Percentiles rank a stretch among this genome's conserved stretches.
Evolutionary conservation across 2,329 filamentous ascomycete genomes (phyloP).

Genomic region (Penicillium sp.): DNA sequence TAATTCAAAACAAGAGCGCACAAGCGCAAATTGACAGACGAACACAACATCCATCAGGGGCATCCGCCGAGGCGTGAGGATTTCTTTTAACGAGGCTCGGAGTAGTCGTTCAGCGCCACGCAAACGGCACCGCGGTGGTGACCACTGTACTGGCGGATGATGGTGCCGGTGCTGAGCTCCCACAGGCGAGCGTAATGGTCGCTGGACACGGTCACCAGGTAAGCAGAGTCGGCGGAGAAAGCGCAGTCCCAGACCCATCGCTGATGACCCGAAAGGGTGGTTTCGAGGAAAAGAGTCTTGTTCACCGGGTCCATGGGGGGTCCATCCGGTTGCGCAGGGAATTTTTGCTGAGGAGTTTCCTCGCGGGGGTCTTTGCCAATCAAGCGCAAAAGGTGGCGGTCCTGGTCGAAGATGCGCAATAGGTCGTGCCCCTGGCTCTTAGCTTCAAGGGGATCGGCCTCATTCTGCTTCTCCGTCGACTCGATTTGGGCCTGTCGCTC

Average conservation of each 20-base stretch:
- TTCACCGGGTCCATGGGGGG: constrained; percentile 39
- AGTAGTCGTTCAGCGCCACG: constrained; percentile 84
- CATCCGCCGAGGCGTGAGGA: too few relatives aligned
- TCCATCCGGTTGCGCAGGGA: constrained; percentile 34
- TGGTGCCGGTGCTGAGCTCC: constrained; percentile 79
- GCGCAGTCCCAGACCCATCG: constrained; percentile 98
- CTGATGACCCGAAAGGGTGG: constrained; percentile 82
- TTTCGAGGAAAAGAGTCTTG: constrained; percentile 68
- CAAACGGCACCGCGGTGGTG: constrained; percentile 89
- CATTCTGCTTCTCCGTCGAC: constrained; percentile 7
- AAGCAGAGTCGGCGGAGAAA: constrained; percentile 87
- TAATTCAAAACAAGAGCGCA: background rate
- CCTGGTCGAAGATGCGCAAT: constrained; percentile 24
- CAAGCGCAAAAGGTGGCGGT: constrained; percentile 24
- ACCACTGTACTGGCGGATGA: constrained; percentile 92
- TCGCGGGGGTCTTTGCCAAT: constrained; percentile 22
- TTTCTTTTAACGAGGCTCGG: constrained; percentile 35
- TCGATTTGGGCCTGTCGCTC: constrained; percentile 14
- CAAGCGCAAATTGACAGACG: background rate
- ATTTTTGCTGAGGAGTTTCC: constrained; percentile 26
- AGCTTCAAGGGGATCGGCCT: constrained; percentile 14
- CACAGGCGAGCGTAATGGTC: constrained; percentile 90
- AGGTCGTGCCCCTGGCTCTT: constrained; percentile 20
- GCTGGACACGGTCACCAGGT: constrained; percentile 85
- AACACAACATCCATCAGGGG: background rate